Evolutionary conservation across 2,329 filamentous ascomycete species (phyloP).

Genomic region (Pyricularia sp.): DNA sequence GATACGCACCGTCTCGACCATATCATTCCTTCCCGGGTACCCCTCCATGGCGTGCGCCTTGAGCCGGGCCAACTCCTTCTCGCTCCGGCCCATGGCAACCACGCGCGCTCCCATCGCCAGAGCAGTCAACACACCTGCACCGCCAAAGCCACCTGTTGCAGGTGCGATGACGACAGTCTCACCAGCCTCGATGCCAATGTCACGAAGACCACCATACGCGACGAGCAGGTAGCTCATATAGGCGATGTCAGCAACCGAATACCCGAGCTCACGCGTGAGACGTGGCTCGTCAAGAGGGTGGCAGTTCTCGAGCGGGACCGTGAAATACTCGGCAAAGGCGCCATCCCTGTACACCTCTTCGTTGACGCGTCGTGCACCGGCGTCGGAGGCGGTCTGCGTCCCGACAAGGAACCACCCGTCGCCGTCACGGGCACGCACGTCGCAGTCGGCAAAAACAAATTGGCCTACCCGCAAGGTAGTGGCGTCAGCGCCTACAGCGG

Average conservation of each 20-base stretch:
- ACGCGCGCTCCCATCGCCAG: conserved; percentile 35
- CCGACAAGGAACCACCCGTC: background rate
- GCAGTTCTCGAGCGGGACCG: conserved; percentile 22
- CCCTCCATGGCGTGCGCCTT: conserved; percentile 7
- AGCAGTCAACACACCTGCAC: conserved; percentile 29
- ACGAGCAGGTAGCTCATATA: conserved; percentile 32
- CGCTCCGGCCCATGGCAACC: conserved; percentile 34
- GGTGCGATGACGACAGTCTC: conserved; percentile 32
- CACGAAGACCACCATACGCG: conserved; percentile 15
- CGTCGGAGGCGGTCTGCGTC: background rate
- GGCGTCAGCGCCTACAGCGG: background rate
- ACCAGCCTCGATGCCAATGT: conserved; percentile 28
- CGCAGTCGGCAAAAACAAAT: background rate
- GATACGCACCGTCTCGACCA: background rate
- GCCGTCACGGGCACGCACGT: background rate
- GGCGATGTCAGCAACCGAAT: conserved; percentile 23
- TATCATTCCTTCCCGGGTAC: background rate
- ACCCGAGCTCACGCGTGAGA: conserved; percentile 20
- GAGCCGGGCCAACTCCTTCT: conserved; percentile 13
- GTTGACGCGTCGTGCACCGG: background rate
- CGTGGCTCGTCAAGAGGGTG: conserved; percentile 18
- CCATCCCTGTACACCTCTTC: conserved; percentile 10
- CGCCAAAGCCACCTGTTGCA: conserved; percentile 32
- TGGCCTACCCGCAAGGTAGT: background rate
- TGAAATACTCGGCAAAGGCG: conserved; percentile 20